These are phyloP conservation scores for Barnettozyma siamensis DNA, from an alignment of 805 yeast species.

Conservation along the genomic window DNA sequence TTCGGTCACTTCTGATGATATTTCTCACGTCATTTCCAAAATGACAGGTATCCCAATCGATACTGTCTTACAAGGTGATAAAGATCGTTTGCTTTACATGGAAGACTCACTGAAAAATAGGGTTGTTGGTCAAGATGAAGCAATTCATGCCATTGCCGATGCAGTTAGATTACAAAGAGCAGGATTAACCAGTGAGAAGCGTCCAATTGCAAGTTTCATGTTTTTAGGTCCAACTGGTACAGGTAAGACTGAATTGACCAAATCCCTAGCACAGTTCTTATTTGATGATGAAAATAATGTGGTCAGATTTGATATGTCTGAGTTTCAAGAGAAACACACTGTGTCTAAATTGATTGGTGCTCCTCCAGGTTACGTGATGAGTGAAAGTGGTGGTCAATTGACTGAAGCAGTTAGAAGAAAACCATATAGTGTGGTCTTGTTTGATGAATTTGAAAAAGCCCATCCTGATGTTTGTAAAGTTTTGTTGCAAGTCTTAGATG, in stretches of 20 bases:
- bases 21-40: constrained; percentile 83
- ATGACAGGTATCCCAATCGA: constrained; percentile 96
- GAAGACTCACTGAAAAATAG: constrained; percentile 68
- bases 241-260: constrained; percentile 94
- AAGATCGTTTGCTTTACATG: constrained; percentile 85
- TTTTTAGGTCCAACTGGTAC: constrained; percentile 98
- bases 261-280: constrained; percentile 84
- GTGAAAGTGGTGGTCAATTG: constrained; percentile 88
- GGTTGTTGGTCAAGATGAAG: constrained; percentile 95
- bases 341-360: constrained; percentile 92
- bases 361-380: constrained; percentile 97
- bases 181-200: constrained; percentile 86
- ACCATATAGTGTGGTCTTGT: constrained; percentile 87
- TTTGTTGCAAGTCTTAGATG: constrained; percentile 87
- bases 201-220: constrained; percentile 96
- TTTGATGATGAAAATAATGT: constrained; percentile 87
- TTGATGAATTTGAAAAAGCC: constrained; percentile 96
- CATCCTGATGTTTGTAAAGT: constrained; percentile 93
- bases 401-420: constrained; percentile 95
- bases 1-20: constrained; percentile 90
- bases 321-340: constrained; percentile 91
- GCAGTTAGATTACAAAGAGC: constrained; percentile 97
- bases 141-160: constrained; percentile 81
- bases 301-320: constrained; percentile 95
- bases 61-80: constrained; percentile 88